Conservation (phyloP, 345 rosid species). For the Cochlearia excelsa region DNA sequence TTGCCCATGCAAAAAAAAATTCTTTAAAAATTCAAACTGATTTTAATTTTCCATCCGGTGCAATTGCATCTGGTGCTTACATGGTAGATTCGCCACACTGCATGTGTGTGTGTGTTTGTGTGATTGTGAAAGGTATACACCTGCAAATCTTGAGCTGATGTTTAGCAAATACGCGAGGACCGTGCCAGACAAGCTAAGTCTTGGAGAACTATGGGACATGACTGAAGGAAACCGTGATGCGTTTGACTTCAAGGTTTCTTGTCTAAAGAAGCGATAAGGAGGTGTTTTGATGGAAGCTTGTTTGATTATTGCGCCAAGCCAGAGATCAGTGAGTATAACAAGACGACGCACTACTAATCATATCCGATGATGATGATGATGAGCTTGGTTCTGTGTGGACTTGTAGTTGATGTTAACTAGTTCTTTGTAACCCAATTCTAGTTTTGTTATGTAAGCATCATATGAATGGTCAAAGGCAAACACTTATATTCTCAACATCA, state of each 20-base stretch:
- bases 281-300: constrained; percentile 77
- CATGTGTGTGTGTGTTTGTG: no score
- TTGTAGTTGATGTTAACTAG: no score
- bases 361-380: background rate
- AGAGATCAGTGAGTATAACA: constrained; percentile 15
- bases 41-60: no score
- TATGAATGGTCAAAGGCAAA: no score
- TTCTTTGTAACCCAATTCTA: no score
- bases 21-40: no score
- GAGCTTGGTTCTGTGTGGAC: constrained; percentile 4
- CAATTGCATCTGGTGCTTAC: no score
- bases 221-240: constrained; percentile 62
- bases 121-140: constrained; percentile 45
- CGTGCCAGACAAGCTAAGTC: constrained; percentile 53
- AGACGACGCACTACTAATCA: constrained; percentile 13
- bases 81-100: no score
- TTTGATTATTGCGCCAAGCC: constrained; percentile 64
- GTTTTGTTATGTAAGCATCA: no score
- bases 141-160: constrained; percentile 55
- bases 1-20: no score
- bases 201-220: constrained; percentile 73
- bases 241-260: constrained; percentile 55
- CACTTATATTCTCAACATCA: no score
- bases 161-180: constrained; percentile 77
- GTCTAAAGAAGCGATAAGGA: constrained; percentile 71